Evolutionary conservation across 768 basidiomycete species (phyloP), one percentile per base, ranked within the genome.

Genomic region (Panaeolus papilionaceus): DNA sequence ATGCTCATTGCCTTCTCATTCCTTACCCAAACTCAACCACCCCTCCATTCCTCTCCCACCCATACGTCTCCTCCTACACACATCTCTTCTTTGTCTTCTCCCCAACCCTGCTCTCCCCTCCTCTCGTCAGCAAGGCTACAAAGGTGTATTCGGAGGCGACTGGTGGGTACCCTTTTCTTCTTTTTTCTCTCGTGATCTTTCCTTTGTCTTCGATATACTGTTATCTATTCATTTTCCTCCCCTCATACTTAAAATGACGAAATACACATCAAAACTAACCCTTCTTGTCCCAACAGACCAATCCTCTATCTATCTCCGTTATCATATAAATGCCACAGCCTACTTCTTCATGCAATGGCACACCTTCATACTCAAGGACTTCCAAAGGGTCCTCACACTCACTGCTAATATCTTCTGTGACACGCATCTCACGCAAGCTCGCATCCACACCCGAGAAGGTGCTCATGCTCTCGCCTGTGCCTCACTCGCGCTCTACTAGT

Each of bases 301-400:
- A 73, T 92, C 93, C 0, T 94, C 94, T 0, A 73, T 84, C n/a
- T 96, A 95, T 73, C 81, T 94, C 0, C 86, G 96, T 37, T 94
- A 94, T 76, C 96, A 96, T 80, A 96, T 96, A 75, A 90, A 95
- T 26, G 96, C 94, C 0, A 98, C 95, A 0, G 94, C 95, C 1
- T 93, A 95, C 77, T 86, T 92, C 72, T 94, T 92, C 2, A 79
- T 93, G 12, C 89, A 88, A 33, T 84, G 92, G 42, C 91, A 96
- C 72, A 68, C 81, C 12, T 81, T 84, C n/a, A 96, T 96, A 1
- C 80, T 97, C 1, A 89, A 94, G 11, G 95, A 97, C 75, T 95
- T 96, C 70, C 89, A 93, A 73, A 87, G 89, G 73, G 95, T 97
- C 65, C 84, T 97, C 16, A 80, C 85, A 12, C 81, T 94, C 10